Base-by-base conservation (phyloP, 306 rosid species). In the Dryas alaskensis region DNA sequence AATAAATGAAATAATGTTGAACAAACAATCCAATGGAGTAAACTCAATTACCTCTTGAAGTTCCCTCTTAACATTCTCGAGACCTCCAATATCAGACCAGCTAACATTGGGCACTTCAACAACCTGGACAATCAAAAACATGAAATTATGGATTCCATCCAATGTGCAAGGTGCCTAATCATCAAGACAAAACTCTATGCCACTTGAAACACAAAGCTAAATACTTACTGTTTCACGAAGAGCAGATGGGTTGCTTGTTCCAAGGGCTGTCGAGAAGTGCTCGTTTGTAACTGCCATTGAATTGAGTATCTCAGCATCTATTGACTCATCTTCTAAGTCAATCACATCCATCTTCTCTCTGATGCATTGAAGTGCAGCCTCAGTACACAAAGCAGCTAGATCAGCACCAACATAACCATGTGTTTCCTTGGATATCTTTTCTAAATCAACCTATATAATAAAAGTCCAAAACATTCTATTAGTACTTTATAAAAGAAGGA, bases 401-500 rank as follows among this genome's bases (percentile, higher is more conserved):
- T 94, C 98, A 60, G 98, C 97, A 71, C 98, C 98, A 76, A 91
- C 98, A 76, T 91, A 91, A 42, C 98, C 98, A 76, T 94, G 97
- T 1, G 98, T 94, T 22, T 94, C 91, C 86, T 89, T 94, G 0
- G 97, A 58, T 75, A 94, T 91, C 86, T 84, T 88, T 74, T 94
- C 98, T 46, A 94, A 81, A 85, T 94, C 98, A 84, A 93, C 97
- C 98, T 93, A 83, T 49, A 69, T 12, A 40, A 63, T 8, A 65
- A 8, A 51, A 68, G 9, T 7, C 14, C 46, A 75, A 60, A 55
- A 45, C 17, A 52, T 61, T 31, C 58, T 17, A 64, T 62, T 7
- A 78, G 60, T 52, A 70, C 8, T 10, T 74, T 50, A 46, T 76
- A 31, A 64, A 58, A 73, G 22, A 7, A 42, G 31, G 60, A 76